Base-by-base conservation (phyloP, 805 yeast genomes). In the Grigorovia humatica region DNA sequence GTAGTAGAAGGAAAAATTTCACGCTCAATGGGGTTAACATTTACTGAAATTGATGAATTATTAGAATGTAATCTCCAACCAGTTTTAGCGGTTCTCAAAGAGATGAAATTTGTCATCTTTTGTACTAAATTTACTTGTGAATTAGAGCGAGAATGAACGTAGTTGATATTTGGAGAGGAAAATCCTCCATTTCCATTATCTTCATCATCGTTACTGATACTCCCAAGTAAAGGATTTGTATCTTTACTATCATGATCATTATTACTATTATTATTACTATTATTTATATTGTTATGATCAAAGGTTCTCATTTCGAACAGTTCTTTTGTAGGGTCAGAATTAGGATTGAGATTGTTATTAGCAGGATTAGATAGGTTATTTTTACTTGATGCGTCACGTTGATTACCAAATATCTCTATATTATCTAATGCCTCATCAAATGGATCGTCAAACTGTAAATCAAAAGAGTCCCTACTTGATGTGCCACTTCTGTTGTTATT, bases 361-460 rank as follows among this genome's bases (percentile, higher is more conserved):
- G 32, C 56, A 20, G 57, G 43, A 38, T 43, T 47, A 6, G 38
- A 20, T 11, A 17, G 19, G 20, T 48, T 48, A 13, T 46, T 51
- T 30, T 50, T 48, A 20, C 51, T 53, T 41, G 27, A 48, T 11
- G 44, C 18, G 5, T 50, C 49, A 23, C 49, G 42, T 13, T 48
- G 50, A 18, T 30, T 48, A 57, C 60, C 70, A 59, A 68, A 73
- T 57, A 72, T 73, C 64, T 68, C 80, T 59, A 57, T 71, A 72
- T 60, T 70, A 54, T 79, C 79, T 56, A 84, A 69, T 1, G 88
- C 91, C 47, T 79, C 79, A 61, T 83, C 88, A 61, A 84, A 78
- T 32, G 57, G 52, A 48, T 54, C 79, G 60, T 83, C 88, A 60
- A 84, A 78, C 57, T 74, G 74, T 56, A 78, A 76, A 57, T 83